Percentiles rank a stretch among this genome's conserved stretches.
Conservation (phyloP, 345 rosid genomes). For the Eucalyptus pauciflora region DNA sequence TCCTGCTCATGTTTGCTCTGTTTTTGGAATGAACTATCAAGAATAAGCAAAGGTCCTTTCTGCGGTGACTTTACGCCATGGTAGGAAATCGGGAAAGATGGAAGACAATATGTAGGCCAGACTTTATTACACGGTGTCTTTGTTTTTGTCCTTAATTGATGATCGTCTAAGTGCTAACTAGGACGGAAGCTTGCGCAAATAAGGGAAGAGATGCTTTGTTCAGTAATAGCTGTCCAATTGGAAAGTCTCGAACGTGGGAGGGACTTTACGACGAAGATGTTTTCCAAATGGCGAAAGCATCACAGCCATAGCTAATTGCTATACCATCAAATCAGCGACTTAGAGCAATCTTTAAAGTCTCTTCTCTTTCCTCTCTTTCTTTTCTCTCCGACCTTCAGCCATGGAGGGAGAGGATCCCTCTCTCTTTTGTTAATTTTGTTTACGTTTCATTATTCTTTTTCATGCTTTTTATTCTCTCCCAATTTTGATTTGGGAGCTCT, state of each 20-base stretch:
- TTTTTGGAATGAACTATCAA: background rate
- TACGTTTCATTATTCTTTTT: too few species aligned
- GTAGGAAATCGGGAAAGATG: background rate
- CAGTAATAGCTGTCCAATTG: background rate
- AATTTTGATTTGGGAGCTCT: too few species aligned
- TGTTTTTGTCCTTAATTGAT: background rate
- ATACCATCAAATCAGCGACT: too few species aligned
- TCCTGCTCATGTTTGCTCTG: background rate
- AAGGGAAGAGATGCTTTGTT: background rate
- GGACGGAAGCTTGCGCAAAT: background rate
- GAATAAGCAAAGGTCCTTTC: background rate
- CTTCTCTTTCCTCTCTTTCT: too few species aligned
- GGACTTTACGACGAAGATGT: background rate
- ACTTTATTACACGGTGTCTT: background rate
- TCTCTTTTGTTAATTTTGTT: too few species aligned
- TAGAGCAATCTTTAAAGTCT: too few species aligned
- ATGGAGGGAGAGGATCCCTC: too few species aligned
- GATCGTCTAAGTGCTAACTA: background rate
- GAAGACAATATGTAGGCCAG: background rate
- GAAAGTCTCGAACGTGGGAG: background rate
- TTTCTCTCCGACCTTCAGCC: too few species aligned
- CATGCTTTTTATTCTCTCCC: too few species aligned
- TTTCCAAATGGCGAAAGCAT: background rate
- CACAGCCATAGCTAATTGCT: too few species aligned
- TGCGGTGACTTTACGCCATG: background rate